Evolutionary conservation across 306 rosid genomes (phyloP).

Genomic region (Glycine tomentella): DNA sequence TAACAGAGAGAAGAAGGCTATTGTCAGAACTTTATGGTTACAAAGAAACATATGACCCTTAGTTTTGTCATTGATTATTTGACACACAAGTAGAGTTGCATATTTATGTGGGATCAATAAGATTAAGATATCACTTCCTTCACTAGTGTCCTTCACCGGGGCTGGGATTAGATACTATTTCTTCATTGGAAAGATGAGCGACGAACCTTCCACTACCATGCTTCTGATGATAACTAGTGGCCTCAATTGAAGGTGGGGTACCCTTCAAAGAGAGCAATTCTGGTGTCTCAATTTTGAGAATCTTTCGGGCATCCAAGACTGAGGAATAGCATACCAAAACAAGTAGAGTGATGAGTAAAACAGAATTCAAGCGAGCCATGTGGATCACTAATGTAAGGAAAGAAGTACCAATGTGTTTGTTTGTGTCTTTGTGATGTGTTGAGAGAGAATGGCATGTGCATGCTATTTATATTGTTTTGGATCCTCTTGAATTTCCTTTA

Average conservation of each 20-base stretch:
- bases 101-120: background rate
- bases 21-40: background rate
- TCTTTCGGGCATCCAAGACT: slow-evolving; percentile 47
- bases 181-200: slow-evolving; percentile 5
- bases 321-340: slow-evolving; percentile 26
- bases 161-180: slow-evolving; percentile 35
- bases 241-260: slow-evolving; percentile 14
- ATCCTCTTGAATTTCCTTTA: background rate
- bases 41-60: background rate
- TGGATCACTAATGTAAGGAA: background rate
- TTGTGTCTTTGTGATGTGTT: slow-evolving; percentile 28
- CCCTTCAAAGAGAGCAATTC: slow-evolving; percentile 26
- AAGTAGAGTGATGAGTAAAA: slow-evolving; percentile 44
- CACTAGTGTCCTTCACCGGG: slow-evolving; percentile 44
- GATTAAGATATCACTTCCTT: slow-evolving; percentile 4
- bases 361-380: slow-evolving; percentile 45
- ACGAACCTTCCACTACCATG: background rate
- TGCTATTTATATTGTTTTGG: slow-evolving; percentile 49
- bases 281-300: slow-evolving; percentile 37
- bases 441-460: background rate
- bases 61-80: background rate
- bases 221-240: background rate
- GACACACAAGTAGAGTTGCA: background rate
- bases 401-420: slow-evolving; percentile 12
- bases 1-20: background rate